Evolutionary conservation across 2,329 filamentous ascomycete genomes (phyloP), one percentile per base, ranked within the genome.

Genomic region (Teratosphaeria nubilosa): DNA sequence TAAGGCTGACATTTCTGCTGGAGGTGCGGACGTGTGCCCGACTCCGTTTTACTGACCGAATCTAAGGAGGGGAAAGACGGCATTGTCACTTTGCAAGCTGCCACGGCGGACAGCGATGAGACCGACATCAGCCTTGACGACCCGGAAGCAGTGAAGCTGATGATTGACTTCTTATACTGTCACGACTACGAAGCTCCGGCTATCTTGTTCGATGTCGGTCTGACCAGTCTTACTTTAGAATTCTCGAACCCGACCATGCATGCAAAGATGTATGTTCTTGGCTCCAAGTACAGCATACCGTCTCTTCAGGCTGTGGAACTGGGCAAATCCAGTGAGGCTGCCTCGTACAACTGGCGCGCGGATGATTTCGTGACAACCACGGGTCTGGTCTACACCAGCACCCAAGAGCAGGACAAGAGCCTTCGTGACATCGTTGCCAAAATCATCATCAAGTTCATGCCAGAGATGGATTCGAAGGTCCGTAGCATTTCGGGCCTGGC

Each of bases 361-460:
- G 48, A 58, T 9, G 68, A 69, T 41, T 64, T 74, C 14, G 60
- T 68, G 7, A 62, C 64, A n/a, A 66, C 70, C 0, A 68, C 70
- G 5, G 60, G 66, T 25, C 53, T 67, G 10, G 60, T 66, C 1
- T 72, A 68, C 37, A 64, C 59, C 10, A 64, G 62, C 0, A 71
- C 69, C 7, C 65, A 63, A 1, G 60, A 66, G 11, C 11, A 59
- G 1, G 67, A 72, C 57, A 68, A 66, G n/a, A 69, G 65, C 9
- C 60, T 73, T 57, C 63, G 70, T 14, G 67, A 72, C 52, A 60
- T 64, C 5, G 66, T 72, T 4, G 59, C 63, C 10, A 58, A 66
- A 13, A 69, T 61, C 0, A 62, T 73, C 5, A 57, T 63, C 1
- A 60, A 62, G 58, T 65, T 67, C 53, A 58, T 63, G 41, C 62